phyloP scores from a whole-genome alignment of 2,329 filamentous ascomycete species.

The Fusarium sp. region DNA sequence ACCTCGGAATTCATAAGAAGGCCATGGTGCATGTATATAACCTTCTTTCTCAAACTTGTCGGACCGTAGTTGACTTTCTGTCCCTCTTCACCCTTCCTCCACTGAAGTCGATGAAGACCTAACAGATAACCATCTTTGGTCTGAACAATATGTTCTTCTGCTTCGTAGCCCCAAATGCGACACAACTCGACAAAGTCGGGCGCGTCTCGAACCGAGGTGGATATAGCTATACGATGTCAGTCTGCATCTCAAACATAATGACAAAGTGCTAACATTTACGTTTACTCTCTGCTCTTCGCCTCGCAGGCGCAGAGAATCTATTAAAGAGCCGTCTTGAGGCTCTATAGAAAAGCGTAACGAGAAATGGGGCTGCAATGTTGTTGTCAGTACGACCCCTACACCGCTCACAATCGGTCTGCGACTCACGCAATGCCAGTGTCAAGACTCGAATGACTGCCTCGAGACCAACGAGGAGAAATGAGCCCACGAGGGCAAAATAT shows the following conservation, averaged over 20 bases:
- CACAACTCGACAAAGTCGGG: constrained; percentile 96
- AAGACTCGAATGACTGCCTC: constrained; percentile 87
- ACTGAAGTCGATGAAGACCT: constrained; percentile 88
- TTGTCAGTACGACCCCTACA: constrained; percentile 22
- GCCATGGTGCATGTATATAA: constrained; percentile 95
- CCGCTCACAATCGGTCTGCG: constrained; percentile 13
- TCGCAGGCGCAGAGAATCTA: constrained; percentile 76
- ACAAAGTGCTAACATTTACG: constrained; percentile 67
- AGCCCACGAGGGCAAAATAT: constrained; percentile 87
- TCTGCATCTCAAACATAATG: constrained; percentile 54
- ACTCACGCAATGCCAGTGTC: constrained; percentile 87
- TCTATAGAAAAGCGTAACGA: constrained; percentile 86
- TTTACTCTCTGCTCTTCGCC: constrained; percentile 74
- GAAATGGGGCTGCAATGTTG: constrained; percentile 72
- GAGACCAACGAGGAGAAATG: constrained; percentile 83
- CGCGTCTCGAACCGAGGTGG: constrained; percentile 84
- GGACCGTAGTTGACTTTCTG: constrained; percentile 79
- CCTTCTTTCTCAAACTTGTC: constrained; percentile 79
- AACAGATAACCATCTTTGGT: constrained; percentile 94
- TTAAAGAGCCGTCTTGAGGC: constrained; percentile 88
- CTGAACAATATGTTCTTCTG: constrained; percentile 96
- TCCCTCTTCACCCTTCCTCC: constrained; percentile 85
- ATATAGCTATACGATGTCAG: constrained; percentile 75
- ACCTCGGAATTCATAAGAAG: constrained; percentile 99
- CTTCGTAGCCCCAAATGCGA: constrained; percentile 88